Evolutionary conservation across 257 asterid species (phyloP).

Genomic region (Salvia miltiorrhiza): DNA sequence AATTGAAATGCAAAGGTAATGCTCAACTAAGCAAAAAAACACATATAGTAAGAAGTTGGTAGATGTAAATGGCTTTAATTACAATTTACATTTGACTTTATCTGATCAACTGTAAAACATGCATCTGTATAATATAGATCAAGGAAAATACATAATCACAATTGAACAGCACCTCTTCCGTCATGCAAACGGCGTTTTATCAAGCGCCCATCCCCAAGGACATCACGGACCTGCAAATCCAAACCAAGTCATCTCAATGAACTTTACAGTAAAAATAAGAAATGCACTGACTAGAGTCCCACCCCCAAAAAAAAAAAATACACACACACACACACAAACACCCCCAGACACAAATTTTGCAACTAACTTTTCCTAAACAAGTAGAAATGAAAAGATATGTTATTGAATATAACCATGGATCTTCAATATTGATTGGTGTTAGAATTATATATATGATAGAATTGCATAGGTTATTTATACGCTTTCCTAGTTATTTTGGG

Average conservation of each 20-base stretch:
- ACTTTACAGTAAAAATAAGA: constrained; percentile 9
- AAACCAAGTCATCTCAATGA: constrained; percentile 20
- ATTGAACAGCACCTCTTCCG: constrained; percentile 77
- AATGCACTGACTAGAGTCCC: not conserved
- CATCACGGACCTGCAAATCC: constrained; percentile 78
- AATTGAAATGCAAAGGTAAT: constrained; percentile 13
- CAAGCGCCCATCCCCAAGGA: constrained; percentile 97
- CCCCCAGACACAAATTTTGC: no score
- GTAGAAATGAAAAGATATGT: not conserved
- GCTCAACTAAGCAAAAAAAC: constrained; percentile 7
- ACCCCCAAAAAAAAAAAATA: no score
- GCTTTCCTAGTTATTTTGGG: no score
- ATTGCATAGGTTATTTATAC: no score
- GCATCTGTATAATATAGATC: not conserved
- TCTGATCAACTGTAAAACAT: not conserved
- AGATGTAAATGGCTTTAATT: not conserved
- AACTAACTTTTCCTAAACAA: not conserved
- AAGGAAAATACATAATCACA: not conserved
- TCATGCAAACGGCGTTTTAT: constrained; percentile 84
- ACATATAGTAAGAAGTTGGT: not conserved
- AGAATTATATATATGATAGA: no score
- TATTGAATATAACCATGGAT: not conserved
- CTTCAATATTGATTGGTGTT: not conserved
- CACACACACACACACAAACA: no score
- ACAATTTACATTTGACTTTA: not conserved